phyloP scores from a whole-genome alignment of 345 rosid genomes.

The Laguncularia racemosa region DNA sequence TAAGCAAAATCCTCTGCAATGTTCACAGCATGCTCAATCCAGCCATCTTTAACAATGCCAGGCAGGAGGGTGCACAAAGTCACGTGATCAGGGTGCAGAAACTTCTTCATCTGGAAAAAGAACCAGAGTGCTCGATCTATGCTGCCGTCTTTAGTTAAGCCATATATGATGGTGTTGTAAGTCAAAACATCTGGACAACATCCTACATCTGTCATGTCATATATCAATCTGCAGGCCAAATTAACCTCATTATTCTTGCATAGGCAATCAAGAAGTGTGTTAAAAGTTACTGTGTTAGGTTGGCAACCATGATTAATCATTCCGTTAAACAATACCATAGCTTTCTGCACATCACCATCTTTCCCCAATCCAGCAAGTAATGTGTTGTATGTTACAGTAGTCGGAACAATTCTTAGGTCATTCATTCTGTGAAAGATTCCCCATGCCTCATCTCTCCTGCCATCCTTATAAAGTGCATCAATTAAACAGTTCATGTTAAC shows the following conservation, averaged over 20 bases:
- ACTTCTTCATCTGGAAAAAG: slow-evolving; percentile 86
- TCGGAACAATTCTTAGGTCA: slow-evolving; percentile 67
- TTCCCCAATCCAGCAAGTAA: slow-evolving; percentile 72
- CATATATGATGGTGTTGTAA: slow-evolving; percentile 75
- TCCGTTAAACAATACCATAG: slow-evolving; percentile 46
- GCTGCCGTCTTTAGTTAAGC: slow-evolving; percentile 51
- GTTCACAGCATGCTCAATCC: slow-evolving; percentile 57
- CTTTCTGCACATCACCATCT: slow-evolving; percentile 56
- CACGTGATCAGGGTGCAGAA: slow-evolving; percentile 63
- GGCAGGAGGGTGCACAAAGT: slow-evolving; percentile 87
- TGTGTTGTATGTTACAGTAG: slow-evolving; percentile 82
- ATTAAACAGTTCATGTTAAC: slow-evolving; percentile 75
- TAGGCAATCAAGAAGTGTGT: slow-evolving; percentile 82
- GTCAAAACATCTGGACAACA: slow-evolving; percentile 74
- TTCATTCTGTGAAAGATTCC: slow-evolving; percentile 58
- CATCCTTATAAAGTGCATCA: slow-evolving; percentile 66
- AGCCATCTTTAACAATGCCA: slow-evolving; percentile 57
- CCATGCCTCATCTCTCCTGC: slow-evolving; percentile 76
- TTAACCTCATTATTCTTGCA: slow-evolving; percentile 80
- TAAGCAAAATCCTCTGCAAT: slow-evolving; percentile 47
- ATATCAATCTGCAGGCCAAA: slow-evolving; percentile 62
- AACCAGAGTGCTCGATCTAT: slow-evolving; percentile 60
- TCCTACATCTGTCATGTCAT: slow-evolving; percentile 46
- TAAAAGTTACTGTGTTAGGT: slow-evolving; percentile 76
- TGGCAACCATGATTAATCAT: slow-evolving; percentile 52